Evolutionary conservation across 495 filamentous ascomycete genomes (phyloP), one percentile per base, ranked within the genome.

Genomic region (Immersiella caudata): DNA sequence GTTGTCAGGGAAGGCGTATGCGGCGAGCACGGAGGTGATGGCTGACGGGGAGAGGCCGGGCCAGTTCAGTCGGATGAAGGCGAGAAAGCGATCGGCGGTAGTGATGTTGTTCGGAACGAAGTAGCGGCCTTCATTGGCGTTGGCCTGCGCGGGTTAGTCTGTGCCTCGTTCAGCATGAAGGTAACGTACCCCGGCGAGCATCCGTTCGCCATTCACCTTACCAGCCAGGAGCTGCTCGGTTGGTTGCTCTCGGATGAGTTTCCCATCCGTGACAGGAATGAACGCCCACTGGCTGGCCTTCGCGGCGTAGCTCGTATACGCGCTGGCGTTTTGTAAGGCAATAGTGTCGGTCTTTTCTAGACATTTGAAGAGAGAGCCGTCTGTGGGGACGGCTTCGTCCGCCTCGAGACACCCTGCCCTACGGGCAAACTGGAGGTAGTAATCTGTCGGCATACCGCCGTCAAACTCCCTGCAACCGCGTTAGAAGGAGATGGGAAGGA

Each of bases 221-320:
- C 79, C 82, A 3, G 76, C 71, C n/a, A 85, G 79, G 56, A 88
- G 82, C 60, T 87, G 84, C 6, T 80, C 80, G 0, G 79, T 82
- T 14, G 88, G 87, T 6, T 78, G 77, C 22, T 86, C 78, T 55
- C 79, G 78, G 63, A 90, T 75, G 66, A 89, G 84, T 3, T 73
- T 74, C 4, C 84, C 88, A 67, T 91, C 89, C 1, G 86, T 85
- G 2, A 90, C 88, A 8, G 88, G 88, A 26, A 87, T 70, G 68
- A 90, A 90, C 0, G 79, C 86, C 83, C 85, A 90, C 36, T 84
- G 75, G 2, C 76, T 76, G 18, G 73, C 71, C 6, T 77, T 75
- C 3, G 78, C 82, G 9, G 78, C 74, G 33, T 75, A 75, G 16
- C 82, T 88, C 29, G 87, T 78, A 26, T 65, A 76, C 12, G 75